These are phyloP conservation scores for Ophiocytium majus DNA, from an alignment of 352 stramenopile genomes.

Conservation along the genomic window DNA sequence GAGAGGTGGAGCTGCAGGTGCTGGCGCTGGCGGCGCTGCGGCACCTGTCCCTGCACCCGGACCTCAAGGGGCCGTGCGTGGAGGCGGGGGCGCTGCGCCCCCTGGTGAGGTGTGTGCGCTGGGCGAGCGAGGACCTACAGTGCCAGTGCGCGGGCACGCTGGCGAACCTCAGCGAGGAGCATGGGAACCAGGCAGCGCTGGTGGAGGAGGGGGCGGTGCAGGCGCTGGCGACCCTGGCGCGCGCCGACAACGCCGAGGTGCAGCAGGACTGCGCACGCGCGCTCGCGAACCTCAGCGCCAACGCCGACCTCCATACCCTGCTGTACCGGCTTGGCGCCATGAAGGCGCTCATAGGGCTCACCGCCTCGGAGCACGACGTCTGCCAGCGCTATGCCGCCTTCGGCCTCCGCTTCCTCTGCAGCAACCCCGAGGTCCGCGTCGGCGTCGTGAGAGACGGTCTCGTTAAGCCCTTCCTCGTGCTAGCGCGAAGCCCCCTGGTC, in stretches of 20 bases:
- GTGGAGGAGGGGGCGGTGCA: constrained; percentile 80
- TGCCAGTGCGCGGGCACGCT: constrained; percentile 86
- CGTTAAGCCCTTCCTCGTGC: constrained; percentile 79
- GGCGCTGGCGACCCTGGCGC: constrained; percentile 72
- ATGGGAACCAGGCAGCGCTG: constrained; percentile 77
- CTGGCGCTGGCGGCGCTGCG: constrained; percentile 80
- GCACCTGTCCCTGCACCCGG: constrained; percentile 73
- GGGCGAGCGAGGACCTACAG: constrained; percentile 80
- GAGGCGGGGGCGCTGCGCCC: constrained; percentile 73
- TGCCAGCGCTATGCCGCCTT: constrained; percentile 90
- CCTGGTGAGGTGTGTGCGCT: constrained; percentile 76
- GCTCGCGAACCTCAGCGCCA: constrained; percentile 86
- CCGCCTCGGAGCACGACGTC: constrained; percentile 76
- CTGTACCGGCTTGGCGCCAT: constrained; percentile 83
- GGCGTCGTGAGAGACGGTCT: constrained; percentile 83
- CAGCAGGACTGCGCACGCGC: constrained; percentile 84
- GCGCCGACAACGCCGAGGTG: constrained; percentile 80
- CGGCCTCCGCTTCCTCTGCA: constrained; percentile 86
- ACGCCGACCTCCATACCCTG: constrained; percentile 86
- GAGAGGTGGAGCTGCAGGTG: constrained; percentile 78
- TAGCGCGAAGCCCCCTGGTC: constrained; percentile 75
- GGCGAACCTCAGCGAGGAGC: constrained; percentile 86
- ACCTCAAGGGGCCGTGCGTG: constrained; percentile 78
- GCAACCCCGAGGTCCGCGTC: constrained; percentile 85
- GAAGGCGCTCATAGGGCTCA: constrained; percentile 80